Percentiles rank a stretch among this genome's conserved stretches.
phyloP scores from a whole-genome alignment of 2,329 filamentous ascomycete species.

The Fusarium sp. region DNA sequence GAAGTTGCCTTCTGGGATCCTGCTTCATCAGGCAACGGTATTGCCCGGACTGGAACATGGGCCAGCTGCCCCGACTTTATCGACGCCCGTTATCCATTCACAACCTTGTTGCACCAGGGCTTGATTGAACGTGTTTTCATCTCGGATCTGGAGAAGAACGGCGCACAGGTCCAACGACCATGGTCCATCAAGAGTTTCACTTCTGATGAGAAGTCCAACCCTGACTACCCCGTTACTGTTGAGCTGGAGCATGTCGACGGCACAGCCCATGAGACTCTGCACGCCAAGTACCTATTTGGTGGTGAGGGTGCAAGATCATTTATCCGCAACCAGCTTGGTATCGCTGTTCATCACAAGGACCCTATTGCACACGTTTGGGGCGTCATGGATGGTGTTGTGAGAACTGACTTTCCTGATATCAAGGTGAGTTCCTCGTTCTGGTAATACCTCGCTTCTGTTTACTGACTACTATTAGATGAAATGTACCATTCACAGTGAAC shows the following conservation, averaged over 20 bases:
- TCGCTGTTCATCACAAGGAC: slow-evolving; percentile 78
- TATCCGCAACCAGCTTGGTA: slow-evolving; percentile 72
- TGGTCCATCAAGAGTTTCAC: slow-evolving; percentile 73
- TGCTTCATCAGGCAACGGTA: slow-evolving; percentile 64
- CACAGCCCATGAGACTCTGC: slow-evolving; percentile 72
- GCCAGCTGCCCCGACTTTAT: slow-evolving; percentile 89
- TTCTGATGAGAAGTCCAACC: slow-evolving; percentile 66
- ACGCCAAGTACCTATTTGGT: slow-evolving; percentile 77
- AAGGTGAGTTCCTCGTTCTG: slow-evolving; percentile 60
- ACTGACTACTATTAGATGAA: slow-evolving; percentile 71
- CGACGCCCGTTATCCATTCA: slow-evolving; percentile 77
- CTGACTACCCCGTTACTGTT: slow-evolving; percentile 83
- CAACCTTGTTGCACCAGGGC: slow-evolving; percentile 77
- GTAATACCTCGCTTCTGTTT: not conserved
- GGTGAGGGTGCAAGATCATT: slow-evolving; percentile 78
- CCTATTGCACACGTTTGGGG: slow-evolving; percentile 80
- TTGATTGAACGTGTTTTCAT: slow-evolving; percentile 78
- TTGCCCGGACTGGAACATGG: slow-evolving; percentile 78
- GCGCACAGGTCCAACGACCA: slow-evolving; percentile 70
- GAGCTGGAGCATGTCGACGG: slow-evolving; percentile 82
- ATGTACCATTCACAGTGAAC: slow-evolving; percentile 79
- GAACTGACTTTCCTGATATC: slow-evolving; percentile 82
- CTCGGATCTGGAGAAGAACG: slow-evolving; percentile 71
- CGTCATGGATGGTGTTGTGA: slow-evolving; percentile 79
- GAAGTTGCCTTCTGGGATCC: slow-evolving; percentile 82